phyloP scores from a whole-genome alignment of 208 protist species.

The Trypanosoma cruzi region DNA sequence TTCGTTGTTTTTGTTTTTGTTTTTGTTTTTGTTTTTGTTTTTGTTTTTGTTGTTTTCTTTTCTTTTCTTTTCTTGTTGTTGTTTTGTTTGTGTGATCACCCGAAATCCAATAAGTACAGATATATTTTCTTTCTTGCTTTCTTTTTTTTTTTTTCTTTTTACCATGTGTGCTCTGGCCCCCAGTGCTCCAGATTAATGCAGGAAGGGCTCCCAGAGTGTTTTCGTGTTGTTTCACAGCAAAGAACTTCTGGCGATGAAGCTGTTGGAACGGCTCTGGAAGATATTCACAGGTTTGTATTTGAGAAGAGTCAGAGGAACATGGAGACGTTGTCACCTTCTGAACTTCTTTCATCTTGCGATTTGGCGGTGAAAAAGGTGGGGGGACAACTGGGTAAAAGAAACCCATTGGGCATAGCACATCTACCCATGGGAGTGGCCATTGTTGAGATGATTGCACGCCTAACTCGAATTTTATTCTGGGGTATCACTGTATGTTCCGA shows the following conservation, averaged over 20 bases:
- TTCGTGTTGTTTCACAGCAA: constrained; percentile 13
- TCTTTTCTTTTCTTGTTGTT: constrained; percentile 3
- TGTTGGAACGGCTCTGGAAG: constrained; percentile 4
- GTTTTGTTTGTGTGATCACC: too few relatives aligned
- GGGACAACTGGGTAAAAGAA: constrained; percentile 11
- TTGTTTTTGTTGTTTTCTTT: constrained; percentile 7
- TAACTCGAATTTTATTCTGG: constrained; percentile 31
- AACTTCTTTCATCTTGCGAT: constrained; percentile 14
- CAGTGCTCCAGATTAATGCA: constrained; percentile 20
- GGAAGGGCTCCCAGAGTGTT: constrained; percentile 19
- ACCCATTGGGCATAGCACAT: background rate
- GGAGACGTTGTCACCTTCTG: background rate
- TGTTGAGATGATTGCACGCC: constrained; percentile 28
- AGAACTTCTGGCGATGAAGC: constrained; percentile 13
- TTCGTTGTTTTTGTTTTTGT: constrained; percentile 13
- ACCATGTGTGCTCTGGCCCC: background rate
- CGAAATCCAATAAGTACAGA: too few relatives aligned
- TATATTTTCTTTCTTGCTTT: too few relatives aligned
- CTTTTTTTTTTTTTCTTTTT: constrained; percentile 15
- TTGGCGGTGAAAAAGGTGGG: constrained; percentile 18
- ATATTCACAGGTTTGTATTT: constrained; percentile 30
- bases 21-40: background rate
- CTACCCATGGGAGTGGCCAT: constrained; percentile 22
- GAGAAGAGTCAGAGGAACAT: background rate
- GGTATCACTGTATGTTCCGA: constrained; percentile 1